Evolutionary conservation across 768 basidiomycete species (phyloP), one percentile per base, ranked within the genome.

Genomic region (Mycena haematopus): DNA sequence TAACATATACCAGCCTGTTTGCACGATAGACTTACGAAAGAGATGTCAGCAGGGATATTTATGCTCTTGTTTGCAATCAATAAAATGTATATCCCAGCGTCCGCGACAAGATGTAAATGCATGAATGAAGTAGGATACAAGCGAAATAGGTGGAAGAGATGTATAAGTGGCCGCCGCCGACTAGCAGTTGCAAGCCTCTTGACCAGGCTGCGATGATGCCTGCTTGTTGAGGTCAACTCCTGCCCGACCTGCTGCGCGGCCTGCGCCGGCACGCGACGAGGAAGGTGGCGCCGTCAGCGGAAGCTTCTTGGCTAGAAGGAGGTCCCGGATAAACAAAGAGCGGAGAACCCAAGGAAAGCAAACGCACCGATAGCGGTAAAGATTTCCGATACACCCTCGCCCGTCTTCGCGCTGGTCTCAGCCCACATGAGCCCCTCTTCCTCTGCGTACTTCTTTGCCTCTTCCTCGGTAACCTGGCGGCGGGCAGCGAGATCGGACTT

Each of bases 391-490:
- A 96, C 93, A 62, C 91, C 92, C 66, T 95, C 89, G 27, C 92
- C 93, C 17, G 86, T 82, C 85, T 96, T 96, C 42, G 94, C 94
- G 72, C 90, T 92, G 1, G 93, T 93, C 78, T 96, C 94, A 51
- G 86, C 86, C 91, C 93, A 96, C 90, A 95, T 89, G 49, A 96
- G 76, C 47, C 93, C 93, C 77, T 96, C 93, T 75, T 95, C 92
- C 54, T 93, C 88, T 0, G 94, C 94, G 70, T 93, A 96, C 77
- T 93, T 93, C 82, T 92, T 86, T 6, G 94, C 94, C 72, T 95
- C 94, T 68, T 94, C 94, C 68, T 91, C 83, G 21, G 91, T 80
- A 3, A 94, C 92, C 74, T 95, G 93, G 69, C 93, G 87, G 65
- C 92, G 89, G 10, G 89, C 90, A 42, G 87, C 82, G 25, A 98